Base-by-base conservation (phyloP, 2,329 filamentous ascomycete species). In the Clonostachys chloroleuca region DNA sequence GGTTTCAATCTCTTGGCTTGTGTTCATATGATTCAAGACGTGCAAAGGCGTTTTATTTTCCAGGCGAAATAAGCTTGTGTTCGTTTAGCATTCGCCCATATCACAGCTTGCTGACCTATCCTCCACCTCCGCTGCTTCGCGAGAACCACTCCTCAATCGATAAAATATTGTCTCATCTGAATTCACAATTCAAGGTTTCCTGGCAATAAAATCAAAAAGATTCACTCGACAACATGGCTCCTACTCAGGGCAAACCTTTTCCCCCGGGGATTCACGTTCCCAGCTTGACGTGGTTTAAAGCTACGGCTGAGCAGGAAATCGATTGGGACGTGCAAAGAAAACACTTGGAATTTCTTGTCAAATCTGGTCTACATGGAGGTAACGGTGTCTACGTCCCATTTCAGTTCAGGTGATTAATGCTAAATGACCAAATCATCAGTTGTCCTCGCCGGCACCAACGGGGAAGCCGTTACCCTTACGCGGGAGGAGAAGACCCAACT, bases 401-500 rank as follows among this genome's bases (percentile, higher is more conserved):
- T 10, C 8, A 30, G 9, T 4, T 10, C 24, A 10, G 24, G 36
- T 37, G 41, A 34, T 12, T 13, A 16, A 30, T 30, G 9, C 17
- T 12, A 33, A n/a, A 33, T 18, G 14, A n/a, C 12, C 12, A 8
- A 39, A 39, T 18, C 12, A 39, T 7, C 44, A 61, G 66, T 89
- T 49, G 82, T 87, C 41, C 81, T 83, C 40, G 84, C 87, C 59
- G 86, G 86, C 45, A 86, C 83, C 54, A 89, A 89, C 56, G 86
- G 86, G 55, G 86, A 90, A 66, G 83, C 86, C 9, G 84, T 87
- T 4, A 84, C 87, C 50, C 72, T 89, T 5, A 80, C 79, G 40
- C 73, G 77, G 48, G 73, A 77, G 12, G 86, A 89, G 62, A 81
- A 86, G 57, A 73, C 75, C 44, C 68, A 75, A 42, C 75, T 89